phyloP scores from a whole-genome alignment of 208 protist species.

The Acanthamoeba triangularis region DNA sequence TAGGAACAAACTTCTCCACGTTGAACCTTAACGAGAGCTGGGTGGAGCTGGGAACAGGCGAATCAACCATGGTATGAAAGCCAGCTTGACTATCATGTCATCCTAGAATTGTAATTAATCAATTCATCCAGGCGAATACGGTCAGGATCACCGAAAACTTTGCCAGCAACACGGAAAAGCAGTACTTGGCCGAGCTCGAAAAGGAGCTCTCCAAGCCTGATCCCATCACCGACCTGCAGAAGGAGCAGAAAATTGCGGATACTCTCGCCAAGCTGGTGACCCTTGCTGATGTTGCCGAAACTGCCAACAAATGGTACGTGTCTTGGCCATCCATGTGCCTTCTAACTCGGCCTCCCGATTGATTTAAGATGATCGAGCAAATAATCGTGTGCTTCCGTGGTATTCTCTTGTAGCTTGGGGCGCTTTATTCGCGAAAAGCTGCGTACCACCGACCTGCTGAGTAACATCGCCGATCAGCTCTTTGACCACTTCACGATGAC shows the following conservation, averaged over 20 bases:
- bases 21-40: constrained; percentile 35
- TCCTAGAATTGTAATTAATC: background rate
- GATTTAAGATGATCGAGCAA: too few relatives aligned
- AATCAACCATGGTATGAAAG: background rate
- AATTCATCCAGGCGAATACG: background rate
- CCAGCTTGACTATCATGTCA: background rate
- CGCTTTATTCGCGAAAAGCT: constrained; percentile 15
- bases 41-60: background rate
- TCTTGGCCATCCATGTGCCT: background rate
- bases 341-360: background rate
- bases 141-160: constrained; percentile 42
- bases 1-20: background rate
- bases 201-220: constrained; percentile 29
- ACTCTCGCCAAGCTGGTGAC: constrained; percentile 51
- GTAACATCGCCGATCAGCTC: constrained; percentile 55
- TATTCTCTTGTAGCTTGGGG: background rate
- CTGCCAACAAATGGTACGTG: constrained; percentile 72
- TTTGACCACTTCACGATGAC: constrained; percentile 57
- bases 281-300: background rate
- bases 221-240: constrained; percentile 11
- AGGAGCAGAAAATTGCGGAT: constrained; percentile 70
- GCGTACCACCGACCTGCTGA: constrained; percentile 15
- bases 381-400: background rate
- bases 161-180: background rate
- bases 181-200: constrained; percentile 6